Percentiles rank a stretch among this genome's conserved stretches.
These are phyloP conservation scores for Amaranthus hypochondriacus DNA, from an alignment of 148 eudicot species.

Conservation along the genomic window DNA sequence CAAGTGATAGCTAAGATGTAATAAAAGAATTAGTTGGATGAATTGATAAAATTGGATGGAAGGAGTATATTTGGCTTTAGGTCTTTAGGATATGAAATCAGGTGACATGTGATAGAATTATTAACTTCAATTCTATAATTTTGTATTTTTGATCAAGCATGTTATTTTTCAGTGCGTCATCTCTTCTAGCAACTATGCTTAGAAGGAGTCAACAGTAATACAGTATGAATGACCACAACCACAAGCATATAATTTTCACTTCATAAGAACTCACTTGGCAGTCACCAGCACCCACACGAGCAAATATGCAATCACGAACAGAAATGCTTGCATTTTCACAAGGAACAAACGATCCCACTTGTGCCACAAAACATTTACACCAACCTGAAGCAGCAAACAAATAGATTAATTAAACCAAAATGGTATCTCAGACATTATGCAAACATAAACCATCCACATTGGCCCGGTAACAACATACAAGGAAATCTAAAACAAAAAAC, in stretches of 20 bases:
- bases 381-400: conserved; percentile 56
- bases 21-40: neutral
- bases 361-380: conserved; percentile 94
- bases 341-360: conserved; percentile 92
- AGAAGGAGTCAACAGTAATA: neutral
- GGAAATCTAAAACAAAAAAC: neutral
- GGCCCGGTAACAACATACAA: neutral
- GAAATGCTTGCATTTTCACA: conserved; percentile 89
- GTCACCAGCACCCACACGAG: conserved; percentile 99
- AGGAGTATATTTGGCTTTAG: neutral
- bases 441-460: neutral
- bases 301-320: conserved; percentile 95
- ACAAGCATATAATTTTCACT: neutral
- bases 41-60: neutral
- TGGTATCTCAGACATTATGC: neutral
- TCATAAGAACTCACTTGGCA: conserved; percentile 70
- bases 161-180: neutral
- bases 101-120: neutral
- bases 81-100: neutral
- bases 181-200: neutral
- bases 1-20: too few species aligned
- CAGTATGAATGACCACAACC: neutral
- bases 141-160: neutral
- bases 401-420: neutral
- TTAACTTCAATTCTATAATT: neutral